Base-by-base conservation (phyloP, 2,329 filamentous ascomycete genomes). In the Cucurbitaria berberidis region DNA sequence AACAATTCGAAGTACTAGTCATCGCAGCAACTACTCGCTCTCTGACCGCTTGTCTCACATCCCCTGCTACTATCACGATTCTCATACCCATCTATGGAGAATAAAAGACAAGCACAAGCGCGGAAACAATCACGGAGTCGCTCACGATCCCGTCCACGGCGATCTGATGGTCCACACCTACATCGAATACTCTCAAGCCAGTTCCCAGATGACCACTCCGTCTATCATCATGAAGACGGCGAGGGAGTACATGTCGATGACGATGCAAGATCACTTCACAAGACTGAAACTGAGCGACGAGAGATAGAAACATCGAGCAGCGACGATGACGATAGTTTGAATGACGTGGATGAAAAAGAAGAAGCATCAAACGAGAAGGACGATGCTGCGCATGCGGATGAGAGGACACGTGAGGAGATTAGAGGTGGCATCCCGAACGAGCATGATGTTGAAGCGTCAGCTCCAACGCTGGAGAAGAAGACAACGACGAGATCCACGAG, bases 201-300 rank as follows among this genome's bases (percentile, higher is more conserved):
- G 42, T 68, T 71, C 21, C 63, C 70, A 11, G 70, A 74, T 52
- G 70, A 75, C 55, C 65, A 70, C 32, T 73, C 67, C 7, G 67
- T 73, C 1, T 73, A 74, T 32, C 66, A 74, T 45, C 67, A 69
- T 45, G 66, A 72, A 42, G 64, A 68, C 32, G 68, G 64, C 6
- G 66, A 72, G 36, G 64, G 62, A 1, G 27, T 61, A 11, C 57
- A 66, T 51, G 52, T 71, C 8, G 45, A 67, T n/a, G 26, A 27
- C 22, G 60, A 67, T 40, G 48, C 62, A 13, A 41, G 35, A 10
- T 70, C 68, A 8, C 26, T 67, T 2, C 59, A 67, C 40, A 62
- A 64, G 30, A 67, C 66, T 1, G 68, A 70, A 44, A 72, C 60
- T 2, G 53, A 72, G 45, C 57, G 63, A 53, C 50, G 63, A 36